Evolutionary conservation across 1,284 basidiomycete genomes (phyloP).

Genomic region (Ganoderma multipileum): DNA sequence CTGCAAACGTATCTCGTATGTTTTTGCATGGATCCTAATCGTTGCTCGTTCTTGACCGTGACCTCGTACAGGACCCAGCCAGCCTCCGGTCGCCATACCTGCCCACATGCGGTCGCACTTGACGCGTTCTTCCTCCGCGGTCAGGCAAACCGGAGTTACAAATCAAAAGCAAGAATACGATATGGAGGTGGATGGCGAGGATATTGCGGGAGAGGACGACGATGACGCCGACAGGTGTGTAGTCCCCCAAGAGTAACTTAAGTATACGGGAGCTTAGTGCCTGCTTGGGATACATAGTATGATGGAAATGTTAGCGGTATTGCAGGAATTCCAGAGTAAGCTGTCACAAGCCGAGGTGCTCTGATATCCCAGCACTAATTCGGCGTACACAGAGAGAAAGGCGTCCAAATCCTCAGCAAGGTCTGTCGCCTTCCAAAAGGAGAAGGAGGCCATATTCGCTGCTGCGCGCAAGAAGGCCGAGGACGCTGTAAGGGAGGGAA

Average conservation of each 20-base stretch:
- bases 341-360: background rate
- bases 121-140: slow-evolving; percentile 1
- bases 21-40: background rate
- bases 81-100: slow-evolving; percentile 5
- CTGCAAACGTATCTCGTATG: slow-evolving; percentile 6
- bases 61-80: background rate
- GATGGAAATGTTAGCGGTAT: slow-evolving; percentile 41
- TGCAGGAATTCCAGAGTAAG: slow-evolving; percentile 43
- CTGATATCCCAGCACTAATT: background rate
- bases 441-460: slow-evolving; percentile 38
- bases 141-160: background rate
- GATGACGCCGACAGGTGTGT: slow-evolving; percentile 38
- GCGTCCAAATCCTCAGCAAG: slow-evolving; percentile 38
- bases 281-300: slow-evolving; percentile 25
- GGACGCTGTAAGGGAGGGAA: slow-evolving; percentile 36
- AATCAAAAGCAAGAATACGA: slow-evolving; percentile 6
- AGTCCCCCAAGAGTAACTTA: background rate
- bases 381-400: slow-evolving; percentile 39
- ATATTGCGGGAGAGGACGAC: slow-evolving; percentile 27
- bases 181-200: slow-evolving; percentile 25
- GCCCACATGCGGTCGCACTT: slow-evolving; percentile 11
- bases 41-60: background rate
- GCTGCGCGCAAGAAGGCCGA: slow-evolving; percentile 39
- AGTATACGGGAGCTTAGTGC: background rate
- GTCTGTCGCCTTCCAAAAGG: slow-evolving; percentile 38